Conservation (phyloP, 73 alveolate genomes). For the Paramecium octaurelia region DNA sequence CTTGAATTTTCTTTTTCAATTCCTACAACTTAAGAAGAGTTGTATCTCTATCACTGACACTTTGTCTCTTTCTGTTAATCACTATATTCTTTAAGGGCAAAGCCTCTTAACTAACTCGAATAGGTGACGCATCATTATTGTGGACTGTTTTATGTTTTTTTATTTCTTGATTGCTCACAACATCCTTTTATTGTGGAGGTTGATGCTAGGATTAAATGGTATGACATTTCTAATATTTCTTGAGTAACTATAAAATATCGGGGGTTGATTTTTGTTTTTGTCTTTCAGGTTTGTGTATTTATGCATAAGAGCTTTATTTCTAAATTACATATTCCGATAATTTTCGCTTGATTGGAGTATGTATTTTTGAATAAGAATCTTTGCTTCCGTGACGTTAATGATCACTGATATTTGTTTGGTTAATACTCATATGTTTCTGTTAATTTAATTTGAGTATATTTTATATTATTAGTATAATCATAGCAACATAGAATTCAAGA, state of each 20-base stretch:
- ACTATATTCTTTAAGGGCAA: background rate
- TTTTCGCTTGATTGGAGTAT: background rate
- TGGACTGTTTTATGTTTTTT: background rate
- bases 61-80: background rate
- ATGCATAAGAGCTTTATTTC: background rate
- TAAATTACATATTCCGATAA: background rate
- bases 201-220: background rate
- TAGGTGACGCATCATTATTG: background rate
- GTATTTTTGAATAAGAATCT: background rate
- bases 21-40: background rate
- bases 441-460: background rate
- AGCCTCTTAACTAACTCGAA: background rate
- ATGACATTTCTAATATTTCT: background rate
- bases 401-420: background rate
- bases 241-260: background rate
- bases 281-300: conserved; percentile 12
- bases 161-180: background rate
- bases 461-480: background rate
- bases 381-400: background rate
- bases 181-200: background rate
- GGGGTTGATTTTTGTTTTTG: conserved; percentile 1
- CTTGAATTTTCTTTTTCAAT: background rate
- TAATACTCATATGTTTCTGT: background rate
- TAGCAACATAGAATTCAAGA: background rate
- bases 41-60: background rate